Base-by-base conservation (phyloP, 2,329 filamentous ascomycete species). In the Colletotrichum tabaci region DNA sequence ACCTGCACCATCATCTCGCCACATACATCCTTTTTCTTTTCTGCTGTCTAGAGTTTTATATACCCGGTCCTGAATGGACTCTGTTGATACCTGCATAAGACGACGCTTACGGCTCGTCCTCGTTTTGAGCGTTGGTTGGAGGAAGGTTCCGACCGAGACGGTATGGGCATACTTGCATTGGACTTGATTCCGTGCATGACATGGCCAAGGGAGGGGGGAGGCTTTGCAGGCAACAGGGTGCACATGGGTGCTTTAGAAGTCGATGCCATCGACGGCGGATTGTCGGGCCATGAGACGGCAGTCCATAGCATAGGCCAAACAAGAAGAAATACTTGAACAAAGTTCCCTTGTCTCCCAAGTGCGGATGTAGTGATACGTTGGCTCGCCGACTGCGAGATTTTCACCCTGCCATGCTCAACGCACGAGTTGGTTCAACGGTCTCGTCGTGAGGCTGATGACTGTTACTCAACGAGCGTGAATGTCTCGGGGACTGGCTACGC, bases 1-100 rank as follows among this genome's bases (percentile, higher is more conserved):
- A 63, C 52, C 61, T 53, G 16, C 61, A 46, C 55, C 46, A n/a
- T 52, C 63, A 66, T 50, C 44, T 57, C 66, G 61, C 61, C 55
- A 63, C 42, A 50, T 30, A 68, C 64, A 52, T 60, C 23, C 68
- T 46, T 73, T 71, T 65, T 61, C n/a, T 57, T 46, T 67, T 68
- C 47, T 69, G 64, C 46, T 46, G 23, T 71, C 57, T 71, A 58
- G 58, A 71, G 58, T 74, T 68, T 47, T 63, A 71, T 74, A 74
- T 74, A 74, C 73, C 73, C 73, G 61, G 67, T 67, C 67, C 73
- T 30, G 35, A 61, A 60, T 56, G 70, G 71, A 66, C 73, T 71
- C 67, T 71, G 63, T 73, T 71, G 61, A 71, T 71, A 68, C 64
- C 68, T 71, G 68, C 64, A 68, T 71, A 44, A 62, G 68, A 58